Evolutionary conservation across 108 stramenopile species (phyloP).

Genomic region (Nannochloropsis gaditana): DNA sequence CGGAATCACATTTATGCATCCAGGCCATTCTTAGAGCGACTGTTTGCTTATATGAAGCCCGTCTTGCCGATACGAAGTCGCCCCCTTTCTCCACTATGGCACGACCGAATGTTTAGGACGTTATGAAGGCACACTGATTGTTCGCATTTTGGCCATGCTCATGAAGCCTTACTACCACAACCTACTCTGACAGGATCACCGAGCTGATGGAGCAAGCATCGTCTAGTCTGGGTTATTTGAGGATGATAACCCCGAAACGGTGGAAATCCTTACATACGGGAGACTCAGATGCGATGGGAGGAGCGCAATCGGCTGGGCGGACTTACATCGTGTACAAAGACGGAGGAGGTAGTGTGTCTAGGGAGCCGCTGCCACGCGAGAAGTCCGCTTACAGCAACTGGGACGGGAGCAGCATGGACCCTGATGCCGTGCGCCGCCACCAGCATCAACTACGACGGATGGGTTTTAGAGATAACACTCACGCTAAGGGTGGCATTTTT

Average conservation of each 20-base stretch:
- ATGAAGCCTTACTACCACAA: no score
- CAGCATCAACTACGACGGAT: conserved; percentile 27
- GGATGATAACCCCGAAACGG: conserved; percentile 40
- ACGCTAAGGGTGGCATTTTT: conserved; percentile 34
- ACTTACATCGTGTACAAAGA: conserved; percentile 31
- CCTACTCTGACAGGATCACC: background rate
- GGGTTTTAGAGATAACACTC: conserved; percentile 35
- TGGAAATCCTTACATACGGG: background rate
- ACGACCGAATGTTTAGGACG: no score
- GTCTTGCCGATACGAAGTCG: no score
- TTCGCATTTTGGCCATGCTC: no score
- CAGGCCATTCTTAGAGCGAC: no score
- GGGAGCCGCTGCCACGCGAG: conserved; percentile 15
- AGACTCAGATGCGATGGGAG: conserved; percentile 19
- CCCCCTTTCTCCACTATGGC: no score
- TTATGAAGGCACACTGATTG: no score
- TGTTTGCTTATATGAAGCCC: no score
- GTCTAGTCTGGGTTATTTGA: conserved; percentile 35
- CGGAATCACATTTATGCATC: no score
- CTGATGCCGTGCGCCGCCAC: conserved; percentile 43
- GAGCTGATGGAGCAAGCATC: conserved; percentile 36
- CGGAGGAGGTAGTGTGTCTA: conserved; percentile 30
- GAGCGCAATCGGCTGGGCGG: background rate
- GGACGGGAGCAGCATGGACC: conserved; percentile 48
- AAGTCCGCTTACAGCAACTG: conserved; percentile 40